Percentiles rank a stretch among this genome's conserved stretches.
phyloP scores from a whole-genome alignment of 2,329 filamentous ascomycete genomes.

The Nemania sp. region DNA sequence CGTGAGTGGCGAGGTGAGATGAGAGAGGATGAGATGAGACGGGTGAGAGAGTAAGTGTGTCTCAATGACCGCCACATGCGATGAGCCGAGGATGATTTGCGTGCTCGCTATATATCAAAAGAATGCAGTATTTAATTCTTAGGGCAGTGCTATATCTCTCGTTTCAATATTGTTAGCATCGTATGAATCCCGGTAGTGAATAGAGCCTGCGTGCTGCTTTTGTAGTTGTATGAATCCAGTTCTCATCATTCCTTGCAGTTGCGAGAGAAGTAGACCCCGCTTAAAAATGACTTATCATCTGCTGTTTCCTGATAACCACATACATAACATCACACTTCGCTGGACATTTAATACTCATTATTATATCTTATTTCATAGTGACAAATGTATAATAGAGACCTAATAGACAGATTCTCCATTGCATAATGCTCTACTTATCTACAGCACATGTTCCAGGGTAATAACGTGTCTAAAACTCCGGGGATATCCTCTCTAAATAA shows the following conservation, averaged over 20 bases:
- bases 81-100: not conserved
- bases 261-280: not conserved
- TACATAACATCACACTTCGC: not conserved
- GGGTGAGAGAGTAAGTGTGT: not conserved
- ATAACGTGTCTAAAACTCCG: conserved; percentile 23
- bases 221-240: too few relatives aligned
- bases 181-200: not conserved
- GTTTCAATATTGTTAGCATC: not conserved
- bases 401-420: not conserved
- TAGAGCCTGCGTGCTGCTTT: not conserved
- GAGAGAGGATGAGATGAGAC: not conserved
- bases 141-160: not conserved
- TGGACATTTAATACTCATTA: not conserved
- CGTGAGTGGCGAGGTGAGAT: not conserved
- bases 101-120: not conserved
- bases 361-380: not conserved
- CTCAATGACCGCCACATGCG: not conserved
- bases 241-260: too few relatives aligned
- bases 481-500: conserved; percentile 28
- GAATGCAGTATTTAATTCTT: too few relatives aligned
- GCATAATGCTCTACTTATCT: conserved; percentile 1
- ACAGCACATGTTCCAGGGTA: not conserved
- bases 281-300: too few relatives aligned
- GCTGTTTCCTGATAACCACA: too few relatives aligned
- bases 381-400: not conserved